Conservation (phyloP, 768 basidiomycete genomes). For the Leucosporidium scottii region DNA sequence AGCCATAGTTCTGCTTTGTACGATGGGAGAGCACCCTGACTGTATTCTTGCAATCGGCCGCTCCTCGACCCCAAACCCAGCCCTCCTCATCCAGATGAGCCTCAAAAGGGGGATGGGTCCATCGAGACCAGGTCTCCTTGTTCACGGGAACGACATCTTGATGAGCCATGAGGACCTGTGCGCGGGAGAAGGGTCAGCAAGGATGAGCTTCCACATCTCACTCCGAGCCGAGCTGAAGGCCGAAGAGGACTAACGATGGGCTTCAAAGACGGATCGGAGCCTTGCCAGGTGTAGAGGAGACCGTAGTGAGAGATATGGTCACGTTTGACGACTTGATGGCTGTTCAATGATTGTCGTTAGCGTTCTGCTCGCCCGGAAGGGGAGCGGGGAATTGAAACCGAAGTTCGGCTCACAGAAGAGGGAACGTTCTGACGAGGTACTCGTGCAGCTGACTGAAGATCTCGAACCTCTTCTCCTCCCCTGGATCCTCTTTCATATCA, state of each 20-base stretch:
- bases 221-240: no score
- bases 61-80: slow-evolving; percentile 32
- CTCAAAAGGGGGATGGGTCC: slow-evolving; percentile 28
- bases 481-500: slow-evolving; percentile 17
- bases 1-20: no score
- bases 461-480: slow-evolving; percentile 17
- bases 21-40: neutral
- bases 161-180: slow-evolving; percentile 26
- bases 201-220: neutral
- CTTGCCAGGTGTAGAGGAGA: slow-evolving; percentile 66
- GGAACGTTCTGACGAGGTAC: slow-evolving; percentile 51
- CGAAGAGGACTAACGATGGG: slow-evolving; percentile 51
- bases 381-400: no score
- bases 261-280: slow-evolving; percentile 56
- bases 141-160: slow-evolving; percentile 31
- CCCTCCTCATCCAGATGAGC: slow-evolving; percentile 19
- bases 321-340: slow-evolving; percentile 54
- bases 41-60: slow-evolving; percentile 28
- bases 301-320: slow-evolving; percentile 70
- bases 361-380: no score
- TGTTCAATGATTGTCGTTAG: slow-evolving; percentile 34
- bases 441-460: slow-evolving; percentile 43
- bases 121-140: slow-evolving; percentile 7
- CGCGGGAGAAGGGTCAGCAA: neutral
- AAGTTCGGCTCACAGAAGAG: slow-evolving; percentile 50